Conservation (phyloP, 495 filamentous ascomycete genomes). For the Hyphodiscus hymeniophilus region DNA sequence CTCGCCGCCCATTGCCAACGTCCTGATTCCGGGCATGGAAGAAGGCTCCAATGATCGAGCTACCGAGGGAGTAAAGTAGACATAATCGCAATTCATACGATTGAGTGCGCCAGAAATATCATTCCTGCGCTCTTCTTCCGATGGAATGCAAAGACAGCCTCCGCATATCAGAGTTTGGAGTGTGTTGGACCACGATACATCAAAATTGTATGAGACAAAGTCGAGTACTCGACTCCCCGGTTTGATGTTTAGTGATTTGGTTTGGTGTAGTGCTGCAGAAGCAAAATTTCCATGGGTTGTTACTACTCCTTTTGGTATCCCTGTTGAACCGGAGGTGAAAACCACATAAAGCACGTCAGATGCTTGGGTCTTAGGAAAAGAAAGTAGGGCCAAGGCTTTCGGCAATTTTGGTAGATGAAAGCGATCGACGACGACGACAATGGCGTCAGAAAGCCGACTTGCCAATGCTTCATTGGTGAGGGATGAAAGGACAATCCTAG, state of each 20-base stretch:
- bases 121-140: conserved; percentile 29
- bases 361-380: too few relatives aligned
- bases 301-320: conserved; percentile 36
- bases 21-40: conserved; percentile 27
- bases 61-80: conserved; percentile 35
- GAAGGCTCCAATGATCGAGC: conserved; percentile 33
- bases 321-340: conserved; percentile 40
- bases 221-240: background rate
- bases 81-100: conserved; percentile 26
- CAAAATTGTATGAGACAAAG: conserved; percentile 50
- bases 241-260: too few relatives aligned
- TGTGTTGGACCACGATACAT: conserved; percentile 57
- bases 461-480: too few relatives aligned
- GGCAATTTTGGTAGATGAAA: too few relatives aligned
- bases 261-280: background rate
- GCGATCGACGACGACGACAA: too few relatives aligned
- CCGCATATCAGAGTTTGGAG: conserved; percentile 53
- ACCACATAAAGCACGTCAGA: conserved; percentile 30
- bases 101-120: conserved; percentile 32
- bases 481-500: too few relatives aligned
- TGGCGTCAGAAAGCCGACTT: too few relatives aligned
- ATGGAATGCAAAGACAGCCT: conserved; percentile 42
- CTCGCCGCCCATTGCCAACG: conserved; percentile 34
- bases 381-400: too few relatives aligned
- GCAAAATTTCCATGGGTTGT: conserved; percentile 1